A percentile compares a stretch with the other conserved stretches of the same genome.
phyloP scores from a whole-genome alignment of 805 yeast genomes.

The Cyberlindnera subsufficiens region DNA sequence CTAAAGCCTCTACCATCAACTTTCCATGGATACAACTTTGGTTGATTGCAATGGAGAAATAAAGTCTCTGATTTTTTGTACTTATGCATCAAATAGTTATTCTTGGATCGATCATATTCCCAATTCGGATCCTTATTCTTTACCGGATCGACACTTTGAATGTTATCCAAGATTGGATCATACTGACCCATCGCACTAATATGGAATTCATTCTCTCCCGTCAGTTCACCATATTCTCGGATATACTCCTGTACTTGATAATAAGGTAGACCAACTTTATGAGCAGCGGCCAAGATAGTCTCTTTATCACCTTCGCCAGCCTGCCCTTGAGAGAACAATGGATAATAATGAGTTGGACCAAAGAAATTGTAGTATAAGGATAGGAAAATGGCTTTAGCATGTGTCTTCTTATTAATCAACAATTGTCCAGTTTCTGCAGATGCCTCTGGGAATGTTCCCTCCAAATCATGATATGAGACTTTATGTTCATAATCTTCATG shows the following conservation, averaged over 20 bases:
- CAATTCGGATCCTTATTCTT: slow-evolving; percentile 10
- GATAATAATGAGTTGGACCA: slow-evolving; percentile 57
- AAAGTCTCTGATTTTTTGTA: slow-evolving; percentile 19
- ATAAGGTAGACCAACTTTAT: slow-evolving; percentile 38
- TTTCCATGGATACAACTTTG: slow-evolving; percentile 26
- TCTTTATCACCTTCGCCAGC: slow-evolving; percentile 85
- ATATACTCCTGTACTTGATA: slow-evolving; percentile 51
- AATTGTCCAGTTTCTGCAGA: slow-evolving; percentile 70
- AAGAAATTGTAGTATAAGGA: slow-evolving; percentile 60
- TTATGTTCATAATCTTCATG: slow-evolving; percentile 26
- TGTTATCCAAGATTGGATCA: slow-evolving; percentile 40
- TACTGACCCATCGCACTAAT: slow-evolving; percentile 56
- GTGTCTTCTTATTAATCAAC: slow-evolving; percentile 50
- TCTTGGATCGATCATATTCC: slow-evolving; percentile 10
- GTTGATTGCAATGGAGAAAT: slow-evolving; percentile 25
- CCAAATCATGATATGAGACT: slow-evolving; percentile 55
- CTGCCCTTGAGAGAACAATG: slow-evolving; percentile 52
- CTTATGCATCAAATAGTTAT: slow-evolving; percentile 19
- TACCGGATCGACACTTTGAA: slow-evolving; percentile 12
- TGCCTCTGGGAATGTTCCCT: slow-evolving; percentile 63
- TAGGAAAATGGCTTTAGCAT: slow-evolving; percentile 50
- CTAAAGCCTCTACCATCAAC: slow-evolving; percentile 22
- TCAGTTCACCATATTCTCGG: slow-evolving; percentile 41
- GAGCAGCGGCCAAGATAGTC: slow-evolving; percentile 67
- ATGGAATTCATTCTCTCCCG: slow-evolving; percentile 27